Base-by-base conservation (phyloP, 1,139 yeast genomes). In the Candida tetrigidarum region DNA sequence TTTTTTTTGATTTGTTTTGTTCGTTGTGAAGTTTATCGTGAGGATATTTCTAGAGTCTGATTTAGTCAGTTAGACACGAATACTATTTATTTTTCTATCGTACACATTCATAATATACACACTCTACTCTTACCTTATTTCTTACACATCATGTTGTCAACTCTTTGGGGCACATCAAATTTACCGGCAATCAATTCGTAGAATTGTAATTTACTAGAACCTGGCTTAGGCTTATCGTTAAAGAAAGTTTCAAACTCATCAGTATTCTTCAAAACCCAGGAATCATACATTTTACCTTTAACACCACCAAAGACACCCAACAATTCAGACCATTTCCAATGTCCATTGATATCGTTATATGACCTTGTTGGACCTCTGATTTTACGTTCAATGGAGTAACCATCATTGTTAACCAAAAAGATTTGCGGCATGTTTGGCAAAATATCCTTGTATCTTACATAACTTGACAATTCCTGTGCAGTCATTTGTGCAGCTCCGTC, bases 401-500 rank as follows among this genome's bases (percentile, higher is more conserved):
- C 97, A 46, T 80, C 79, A 63, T 91, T 91, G 67, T 90, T 91
- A 64, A 89, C 70, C 46, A 90, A 63, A 52, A 88, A 73, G 23
- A 91, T 74, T 38, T 84, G 78, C 18, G 92, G 86, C 44, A 47
- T 49, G 32, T 45, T 49, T 7, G 62, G 58, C 10, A 44, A 45
- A 14, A 78, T 76, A 28, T 84, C 70, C 22, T 75, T 71, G 53
- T 78, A 73, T 46, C 91, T 77, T 40, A 86, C 65, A 60, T 78
- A 83, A 20, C 89, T 81, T 1, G 93, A 81, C 40, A 89, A 66
- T 62, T 90, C 97, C 64, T 86, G 92, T 39, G 85, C 76, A 2
- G 96, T 88, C 96, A 90, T 86, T 66, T 88, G 96, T 1, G 96
- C 90, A 7, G 95, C 84, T 2, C 97, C 97, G 59, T 91, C 97